Evolutionary conservation across 192 early-diverging fungal species (phyloP).

Genomic region (Backusella morwellensis): DNA sequence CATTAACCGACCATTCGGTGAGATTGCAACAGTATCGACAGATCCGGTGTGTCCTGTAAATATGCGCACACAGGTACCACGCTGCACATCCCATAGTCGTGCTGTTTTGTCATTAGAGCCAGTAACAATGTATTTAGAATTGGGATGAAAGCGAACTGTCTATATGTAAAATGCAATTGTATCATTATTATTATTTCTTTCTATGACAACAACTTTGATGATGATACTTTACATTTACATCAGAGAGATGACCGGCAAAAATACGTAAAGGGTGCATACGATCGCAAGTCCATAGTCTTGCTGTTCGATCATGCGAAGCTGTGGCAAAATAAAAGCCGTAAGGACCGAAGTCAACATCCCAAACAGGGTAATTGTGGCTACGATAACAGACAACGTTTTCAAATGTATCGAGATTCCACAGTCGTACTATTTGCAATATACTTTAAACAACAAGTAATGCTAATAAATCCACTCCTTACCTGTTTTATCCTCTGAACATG

Average conservation of each 20-base stretch:
- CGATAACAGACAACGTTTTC: constrained; percentile 92
- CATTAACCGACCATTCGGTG: constrained; percentile 87
- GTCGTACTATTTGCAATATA: constrained; percentile 51
- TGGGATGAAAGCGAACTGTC: constrained; percentile 94
- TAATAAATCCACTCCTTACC: not conserved
- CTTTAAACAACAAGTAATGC: not conserved
- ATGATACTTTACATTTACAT: constrained; percentile 79
- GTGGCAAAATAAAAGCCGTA: constrained; percentile 97
- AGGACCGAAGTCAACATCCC: constrained; percentile 93
- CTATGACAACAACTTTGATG: too few relatives aligned
- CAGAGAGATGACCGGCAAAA: constrained; percentile 96
- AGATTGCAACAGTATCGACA: constrained; percentile 85
- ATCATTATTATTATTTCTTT: not conserved
- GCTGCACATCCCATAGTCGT: constrained; percentile 92
- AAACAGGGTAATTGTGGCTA: constrained; percentile 96
- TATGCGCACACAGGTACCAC: constrained; percentile 85
- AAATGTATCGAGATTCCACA: constrained; percentile 92
- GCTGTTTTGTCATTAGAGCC: constrained; percentile 88
- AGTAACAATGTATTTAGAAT: constrained; percentile 91
- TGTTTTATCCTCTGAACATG: constrained; percentile 90
- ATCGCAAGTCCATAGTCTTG: constrained; percentile 95
- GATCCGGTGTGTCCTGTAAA: constrained; percentile 86
- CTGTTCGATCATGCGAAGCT: constrained; percentile 91
- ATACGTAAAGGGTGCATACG: constrained; percentile 94
- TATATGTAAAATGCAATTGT: constrained; percentile 15